Base-by-base conservation (phyloP, 2,329 filamentous ascomycete genomes). In the Esteya vermicola region DNA sequence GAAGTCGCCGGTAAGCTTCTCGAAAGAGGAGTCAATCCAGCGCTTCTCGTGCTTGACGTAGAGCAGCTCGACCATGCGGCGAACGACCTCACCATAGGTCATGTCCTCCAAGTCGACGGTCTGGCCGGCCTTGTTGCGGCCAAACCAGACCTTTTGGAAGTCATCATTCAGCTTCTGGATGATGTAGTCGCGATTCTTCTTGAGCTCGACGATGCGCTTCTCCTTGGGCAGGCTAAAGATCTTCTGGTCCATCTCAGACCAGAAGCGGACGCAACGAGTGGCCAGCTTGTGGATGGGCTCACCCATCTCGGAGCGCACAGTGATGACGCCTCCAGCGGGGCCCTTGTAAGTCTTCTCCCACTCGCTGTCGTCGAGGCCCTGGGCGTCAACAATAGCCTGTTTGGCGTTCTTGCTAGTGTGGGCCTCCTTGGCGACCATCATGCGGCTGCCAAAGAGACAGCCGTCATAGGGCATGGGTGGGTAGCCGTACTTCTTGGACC, bases 261-360 rank as follows among this genome's bases (percentile, higher is more conserved):
- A 98, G 69, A 98, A 94, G 40, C 76, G 69, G 36, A 98, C 88
- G 72, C 91, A 91, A 43, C 93, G 82, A 36, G 91, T 98, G 14
- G 91, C 93, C 44, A 98, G 75, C 68, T 98, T 98, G 69, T 98
- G 91, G 46, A 98, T 98, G 6, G 91, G 93, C 68, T 98, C 91
- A 34, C 91, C 93, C 93, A 98, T 98, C 64, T 98, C 91, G 1
- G 91, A 98, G 48, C 86, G 78, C 36, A 98, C 91, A 22, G 91
- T 98, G 52, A 98, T 89, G 47, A 98, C 78, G 57, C 91, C 91
- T 52, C 91, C 91, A 42, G 88, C 82, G 21, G 86, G 72, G 16
- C 84, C 85, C 65, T 89, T 85, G 68, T 94, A 94, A 6, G 85
- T 93, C 63, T 88, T 79, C 62, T 94, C 86, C 88, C 88, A 95